phyloP scores from a whole-genome alignment of 2,329 filamentous ascomycete genomes.

The Didymellaceae sp. region DNA sequence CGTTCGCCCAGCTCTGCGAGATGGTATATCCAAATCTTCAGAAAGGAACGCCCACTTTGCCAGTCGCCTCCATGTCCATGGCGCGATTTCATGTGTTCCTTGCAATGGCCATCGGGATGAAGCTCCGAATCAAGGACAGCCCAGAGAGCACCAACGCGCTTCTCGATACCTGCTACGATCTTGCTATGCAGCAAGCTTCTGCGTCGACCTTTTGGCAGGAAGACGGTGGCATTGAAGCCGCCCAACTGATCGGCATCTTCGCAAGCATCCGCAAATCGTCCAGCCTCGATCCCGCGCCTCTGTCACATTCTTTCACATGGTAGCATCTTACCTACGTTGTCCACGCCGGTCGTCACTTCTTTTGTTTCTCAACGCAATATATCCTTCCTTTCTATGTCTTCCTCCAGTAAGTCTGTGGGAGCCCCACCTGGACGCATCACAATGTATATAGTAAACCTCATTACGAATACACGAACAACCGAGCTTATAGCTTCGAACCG shows the following conservation, averaged over 20 bases:
- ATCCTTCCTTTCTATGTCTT: too few species aligned
- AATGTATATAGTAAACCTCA: too few species aligned
- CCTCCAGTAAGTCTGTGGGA: too few species aligned
- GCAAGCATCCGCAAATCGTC: slow-evolving; percentile 36
- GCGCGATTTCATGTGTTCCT: slow-evolving; percentile 47
- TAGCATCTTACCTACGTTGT: too few species aligned
- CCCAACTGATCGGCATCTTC: slow-evolving; percentile 42
- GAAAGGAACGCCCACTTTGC: slow-evolving; percentile 23
- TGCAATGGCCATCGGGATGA: slow-evolving; percentile 47
- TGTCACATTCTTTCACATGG: slow-evolving; percentile 44
- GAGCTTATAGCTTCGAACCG: too few species aligned
- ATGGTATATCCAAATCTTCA: slow-evolving; percentile 42
- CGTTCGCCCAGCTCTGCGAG: slow-evolving; percentile 42
- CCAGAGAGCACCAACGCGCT: slow-evolving; percentile 41
- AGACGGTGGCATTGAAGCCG: slow-evolving; percentile 40
- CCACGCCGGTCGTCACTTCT: too few species aligned
- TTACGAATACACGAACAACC: too few species aligned
- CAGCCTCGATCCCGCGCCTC: slow-evolving; percentile 25
- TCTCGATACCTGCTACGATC: slow-evolving; percentile 45
- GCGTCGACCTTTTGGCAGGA: slow-evolving; percentile 45
- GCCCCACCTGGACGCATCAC: too few species aligned
- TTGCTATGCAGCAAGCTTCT: slow-evolving; percentile 45
- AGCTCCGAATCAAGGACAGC: slow-evolving; percentile 39
- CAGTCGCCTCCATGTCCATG: slow-evolving; percentile 38
- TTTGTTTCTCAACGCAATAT: too few species aligned